phyloP scores from a whole-genome alignment of 2,329 filamentous ascomycete genomes.

The Aspergillus terreus region DNA sequence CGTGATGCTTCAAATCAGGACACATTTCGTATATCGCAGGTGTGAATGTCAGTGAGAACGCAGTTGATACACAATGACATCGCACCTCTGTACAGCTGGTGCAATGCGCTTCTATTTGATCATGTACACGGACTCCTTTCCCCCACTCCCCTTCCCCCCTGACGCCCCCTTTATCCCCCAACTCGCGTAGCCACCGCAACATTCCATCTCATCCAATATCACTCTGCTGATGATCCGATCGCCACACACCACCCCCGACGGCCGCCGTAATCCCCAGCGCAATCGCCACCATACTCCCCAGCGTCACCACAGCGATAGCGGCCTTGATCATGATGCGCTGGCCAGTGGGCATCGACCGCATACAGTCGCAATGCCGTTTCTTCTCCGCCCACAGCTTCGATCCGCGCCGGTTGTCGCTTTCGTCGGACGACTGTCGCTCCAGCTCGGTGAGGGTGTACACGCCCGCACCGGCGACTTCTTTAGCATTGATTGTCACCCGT shows the following conservation, averaged over 20 bases:
- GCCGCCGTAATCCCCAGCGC: conserved; percentile 43
- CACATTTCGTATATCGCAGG: too few relatives aligned
- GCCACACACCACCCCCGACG: conserved; percentile 44
- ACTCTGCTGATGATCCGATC: conserved; percentile 28
- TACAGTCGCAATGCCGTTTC: conserved; percentile 31
- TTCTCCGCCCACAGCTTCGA: conserved; percentile 35
- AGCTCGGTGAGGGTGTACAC: conserved; percentile 25
- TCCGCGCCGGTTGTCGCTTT: conserved; percentile 16
- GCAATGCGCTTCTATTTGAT: not conserved
- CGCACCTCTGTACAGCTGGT: not conserved
- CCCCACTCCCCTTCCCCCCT: not conserved
- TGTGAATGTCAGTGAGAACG: too few relatives aligned
- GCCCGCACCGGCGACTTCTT: conserved; percentile 9
- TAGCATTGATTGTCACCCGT: conserved; percentile 22
- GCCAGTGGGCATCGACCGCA: conserved; percentile 30
- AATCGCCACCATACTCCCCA: conserved; percentile 43
- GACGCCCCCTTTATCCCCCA: not conserved
- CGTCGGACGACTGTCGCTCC: conserved; percentile 18
- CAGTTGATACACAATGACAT: not conserved
- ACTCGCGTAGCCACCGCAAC: not conserved
- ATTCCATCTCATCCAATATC: conserved; percentile 15
- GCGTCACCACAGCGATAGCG: conserved; percentile 38
- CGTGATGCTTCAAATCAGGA: too few relatives aligned
- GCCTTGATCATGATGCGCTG: conserved; percentile 39
- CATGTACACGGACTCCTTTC: not conserved